Conservation (phyloP, 495 filamentous ascomycete genomes). For the Delitschia confertaspora region DNA sequence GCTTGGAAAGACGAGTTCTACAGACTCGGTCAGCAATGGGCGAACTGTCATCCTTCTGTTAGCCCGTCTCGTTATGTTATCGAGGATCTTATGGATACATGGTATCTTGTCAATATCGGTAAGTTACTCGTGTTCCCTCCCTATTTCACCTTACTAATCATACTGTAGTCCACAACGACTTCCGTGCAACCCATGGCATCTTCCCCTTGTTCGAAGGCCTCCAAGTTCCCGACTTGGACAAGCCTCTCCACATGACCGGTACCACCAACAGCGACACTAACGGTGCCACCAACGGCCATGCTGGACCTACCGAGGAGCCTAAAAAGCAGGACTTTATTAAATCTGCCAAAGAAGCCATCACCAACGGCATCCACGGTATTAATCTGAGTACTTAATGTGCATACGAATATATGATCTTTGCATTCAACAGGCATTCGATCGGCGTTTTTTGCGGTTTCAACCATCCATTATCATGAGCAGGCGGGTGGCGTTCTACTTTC, state of each 20-base stretch:
- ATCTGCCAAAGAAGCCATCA: conserved; percentile 6
- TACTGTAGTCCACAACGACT: conserved; percentile 82
- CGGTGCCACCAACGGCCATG: background rate
- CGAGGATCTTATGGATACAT: conserved; percentile 72
- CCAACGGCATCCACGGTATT: conserved; percentile 17
- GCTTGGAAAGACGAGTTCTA: conserved; percentile 99
- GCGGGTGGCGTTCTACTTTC: conserved; percentile 6
- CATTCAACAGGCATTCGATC: conserved; percentile 21
- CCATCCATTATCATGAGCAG: background rate
- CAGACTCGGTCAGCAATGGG: conserved; percentile 86
- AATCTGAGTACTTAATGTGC: conserved; percentile 11
- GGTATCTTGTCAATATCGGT: conserved; percentile 96
- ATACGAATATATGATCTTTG: conserved; percentile 4
- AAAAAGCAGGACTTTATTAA: conserved; percentile 3
- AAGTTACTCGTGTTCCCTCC: conserved; percentile 14
- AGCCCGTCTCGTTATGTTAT: conserved; percentile 79
- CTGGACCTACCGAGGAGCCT: background rate
- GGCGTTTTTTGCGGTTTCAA: background rate
- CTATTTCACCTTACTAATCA: background rate
- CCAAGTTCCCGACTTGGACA: conserved; percentile 55
- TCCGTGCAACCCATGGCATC: conserved; percentile 66
- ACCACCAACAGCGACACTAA: conserved; percentile 9
- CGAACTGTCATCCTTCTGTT: conserved; percentile 69
- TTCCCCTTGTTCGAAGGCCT: conserved; percentile 82
- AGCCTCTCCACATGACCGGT: conserved; percentile 28